Evolutionary conservation across 768 basidiomycete species (phyloP).

Genomic region (Tylopilus plumbeoviolaceoides): DNA sequence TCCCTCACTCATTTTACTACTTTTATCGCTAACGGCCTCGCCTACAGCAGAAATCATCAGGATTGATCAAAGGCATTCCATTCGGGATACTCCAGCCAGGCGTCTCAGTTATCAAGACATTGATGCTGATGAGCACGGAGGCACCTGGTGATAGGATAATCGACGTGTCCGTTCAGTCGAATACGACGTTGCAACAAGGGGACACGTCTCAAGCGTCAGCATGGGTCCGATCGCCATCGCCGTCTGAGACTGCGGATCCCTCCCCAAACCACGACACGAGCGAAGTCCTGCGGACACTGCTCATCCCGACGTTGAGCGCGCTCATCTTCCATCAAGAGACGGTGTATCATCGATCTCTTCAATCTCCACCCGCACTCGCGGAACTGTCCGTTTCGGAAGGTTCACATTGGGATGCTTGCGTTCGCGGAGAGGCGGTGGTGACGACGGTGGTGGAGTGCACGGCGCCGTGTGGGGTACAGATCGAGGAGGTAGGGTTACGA

Average conservation of each 20-base stretch:
- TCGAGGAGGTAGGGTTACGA: slow-evolving; percentile 42
- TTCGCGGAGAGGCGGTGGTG: slow-evolving; percentile 56
- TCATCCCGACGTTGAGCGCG: too few relatives aligned
- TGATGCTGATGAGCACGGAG: slow-evolving; percentile 60
- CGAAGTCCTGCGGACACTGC: too few relatives aligned
- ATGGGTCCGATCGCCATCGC: background rate
- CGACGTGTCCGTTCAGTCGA: slow-evolving; percentile 78
- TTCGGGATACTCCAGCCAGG: slow-evolving; percentile 65
- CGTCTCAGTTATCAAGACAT: slow-evolving; percentile 51
- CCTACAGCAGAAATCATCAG: slow-evolving; percentile 54
- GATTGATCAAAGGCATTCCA: slow-evolving; percentile 68
- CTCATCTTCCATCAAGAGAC: too few relatives aligned
- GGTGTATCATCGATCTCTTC: too few relatives aligned
- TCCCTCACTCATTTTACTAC: background rate
- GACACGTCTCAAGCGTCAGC: background rate
- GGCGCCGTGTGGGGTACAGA: too few relatives aligned
- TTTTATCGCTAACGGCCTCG: background rate
- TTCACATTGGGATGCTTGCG: slow-evolving; percentile 43
- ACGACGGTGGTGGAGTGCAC: slow-evolving; percentile 46
- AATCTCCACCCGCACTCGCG: too few relatives aligned
- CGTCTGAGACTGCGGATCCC: slow-evolving; percentile 4
- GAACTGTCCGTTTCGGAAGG: slow-evolving; percentile 53
- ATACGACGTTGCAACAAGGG: slow-evolving; percentile 17
- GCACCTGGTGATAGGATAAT: slow-evolving; percentile 67
- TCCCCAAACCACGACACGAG: slow-evolving; percentile 27